A percentile compares a stretch with the other conserved stretches of the same genome.
Evolutionary conservation across 768 basidiomycete species (phyloP).

Genomic region (Hemileccinum impolitum): DNA sequence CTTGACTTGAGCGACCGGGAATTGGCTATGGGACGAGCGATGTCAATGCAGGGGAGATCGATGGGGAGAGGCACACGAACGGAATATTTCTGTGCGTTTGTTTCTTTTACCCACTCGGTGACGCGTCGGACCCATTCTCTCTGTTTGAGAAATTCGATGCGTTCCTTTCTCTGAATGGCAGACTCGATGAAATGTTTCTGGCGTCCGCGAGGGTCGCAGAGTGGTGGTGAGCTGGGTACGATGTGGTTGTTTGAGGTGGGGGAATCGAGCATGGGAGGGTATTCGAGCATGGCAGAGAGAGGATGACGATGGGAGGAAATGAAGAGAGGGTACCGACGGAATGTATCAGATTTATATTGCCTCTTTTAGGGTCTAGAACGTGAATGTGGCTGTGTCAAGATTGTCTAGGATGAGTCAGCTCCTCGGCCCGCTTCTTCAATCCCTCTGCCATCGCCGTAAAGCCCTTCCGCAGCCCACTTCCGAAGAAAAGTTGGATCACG

Average conservation of each 20-base stretch:
- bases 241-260: constrained; percentile 13
- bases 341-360: constrained; percentile 19
- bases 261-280: constrained; percentile 4
- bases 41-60: neutral
- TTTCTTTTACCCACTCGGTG: constrained; percentile 36
- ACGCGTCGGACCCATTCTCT: constrained; percentile 42
- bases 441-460: constrained; percentile 55
- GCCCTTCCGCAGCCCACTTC: constrained; percentile 40
- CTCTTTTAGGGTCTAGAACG: constrained; percentile 21
- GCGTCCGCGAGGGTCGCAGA: constrained; percentile 43
- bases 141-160: constrained; percentile 49
- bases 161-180: constrained; percentile 44
- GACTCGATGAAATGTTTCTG: constrained; percentile 46
- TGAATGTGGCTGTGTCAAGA: constrained; percentile 24
- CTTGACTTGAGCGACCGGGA: constrained; percentile 16
- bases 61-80: constrained; percentile 7
- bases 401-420: constrained; percentile 27
- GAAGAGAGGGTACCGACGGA: constrained; percentile 1
- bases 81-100: constrained; percentile 25
- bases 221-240: constrained; percentile 13
- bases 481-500: constrained; percentile 44
- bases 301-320: constrained; percentile 1
- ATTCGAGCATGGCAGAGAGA: constrained; percentile 22
- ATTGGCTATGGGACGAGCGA: constrained; percentile 9
- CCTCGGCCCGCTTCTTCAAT: constrained; percentile 52